Conservation (phyloP, 495 filamentous ascomycete species). For the Penicillium egyptiacum region DNA sequence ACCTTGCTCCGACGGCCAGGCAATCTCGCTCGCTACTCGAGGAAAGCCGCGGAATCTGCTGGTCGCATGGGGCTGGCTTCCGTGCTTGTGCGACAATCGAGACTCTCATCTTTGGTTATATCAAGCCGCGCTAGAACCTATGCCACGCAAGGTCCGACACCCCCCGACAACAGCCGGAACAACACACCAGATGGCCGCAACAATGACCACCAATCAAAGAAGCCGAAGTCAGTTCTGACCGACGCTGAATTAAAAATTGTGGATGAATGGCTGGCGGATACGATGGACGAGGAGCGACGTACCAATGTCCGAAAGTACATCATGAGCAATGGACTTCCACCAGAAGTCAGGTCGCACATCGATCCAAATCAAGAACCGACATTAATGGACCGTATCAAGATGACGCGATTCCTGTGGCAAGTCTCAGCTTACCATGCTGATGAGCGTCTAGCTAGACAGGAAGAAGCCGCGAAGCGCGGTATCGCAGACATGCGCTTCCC, state of each 20-base stretch:
- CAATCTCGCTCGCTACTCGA: slow-evolving; percentile 62
- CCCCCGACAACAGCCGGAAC: slow-evolving; percentile 43
- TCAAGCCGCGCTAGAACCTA: slow-evolving; percentile 54
- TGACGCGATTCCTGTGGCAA: slow-evolving; percentile 38
- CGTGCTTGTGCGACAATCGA: slow-evolving; percentile 36
- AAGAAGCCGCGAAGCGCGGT: not conserved
- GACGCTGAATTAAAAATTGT: slow-evolving; percentile 39
- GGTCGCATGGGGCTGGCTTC: slow-evolving; percentile 42
- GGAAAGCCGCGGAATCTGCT: slow-evolving; percentile 48
- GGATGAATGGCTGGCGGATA: slow-evolving; percentile 31
- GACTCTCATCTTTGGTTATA: slow-evolving; percentile 47
- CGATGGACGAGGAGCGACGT: slow-evolving; percentile 28
- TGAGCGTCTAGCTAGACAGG: not conserved
- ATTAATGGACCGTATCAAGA: slow-evolving; percentile 40
- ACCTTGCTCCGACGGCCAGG: slow-evolving; percentile 64
- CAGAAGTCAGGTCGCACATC: slow-evolving; percentile 36
- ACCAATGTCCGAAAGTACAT: slow-evolving; percentile 36
- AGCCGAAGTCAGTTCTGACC: slow-evolving; percentile 34
- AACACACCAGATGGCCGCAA: slow-evolving; percentile 30
- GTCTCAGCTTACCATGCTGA: slow-evolving; percentile 30
- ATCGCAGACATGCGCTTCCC: not conserved
- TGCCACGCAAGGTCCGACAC: slow-evolving; percentile 52
- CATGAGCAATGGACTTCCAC: slow-evolving; percentile 35
- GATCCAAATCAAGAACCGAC: slow-evolving; percentile 35
- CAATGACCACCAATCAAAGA: slow-evolving; percentile 38